These are phyloP conservation scores for Asterella californica DNA, from an alignment of 225 moss, liverwort and hornwort species.

Conservation along the genomic window DNA sequence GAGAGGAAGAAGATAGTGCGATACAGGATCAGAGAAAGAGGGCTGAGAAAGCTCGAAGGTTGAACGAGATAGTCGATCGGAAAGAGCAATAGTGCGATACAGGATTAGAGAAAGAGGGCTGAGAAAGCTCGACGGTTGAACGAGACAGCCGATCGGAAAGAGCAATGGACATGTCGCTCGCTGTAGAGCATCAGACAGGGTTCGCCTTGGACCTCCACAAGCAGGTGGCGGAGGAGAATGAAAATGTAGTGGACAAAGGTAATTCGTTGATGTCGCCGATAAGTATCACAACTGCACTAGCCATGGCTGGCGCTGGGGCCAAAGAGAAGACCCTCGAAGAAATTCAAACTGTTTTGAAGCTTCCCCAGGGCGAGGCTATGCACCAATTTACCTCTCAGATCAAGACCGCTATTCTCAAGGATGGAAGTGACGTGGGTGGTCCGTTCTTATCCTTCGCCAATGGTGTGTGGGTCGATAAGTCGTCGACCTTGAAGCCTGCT, in stretches of 20 bases:
- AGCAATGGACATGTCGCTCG: conserved; percentile 42
- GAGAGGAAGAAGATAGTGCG: too few species aligned
- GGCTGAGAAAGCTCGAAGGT: not conserved
- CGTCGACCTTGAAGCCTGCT: conserved; percentile 36
- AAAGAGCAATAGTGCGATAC: not conserved
- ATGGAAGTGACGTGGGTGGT: conserved; percentile 38
- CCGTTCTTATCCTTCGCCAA: conserved; percentile 40
- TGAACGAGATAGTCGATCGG: not conserved
- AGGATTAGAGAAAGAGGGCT: too few species aligned
- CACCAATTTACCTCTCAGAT: conserved; percentile 49
- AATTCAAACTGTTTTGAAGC: conserved; percentile 43
- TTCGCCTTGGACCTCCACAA: conserved; percentile 59
- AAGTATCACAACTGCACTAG: conserved; percentile 59
- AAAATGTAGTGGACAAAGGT: conserved; percentile 20
- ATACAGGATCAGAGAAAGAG: too few species aligned
- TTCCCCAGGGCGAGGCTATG: conserved; percentile 44
- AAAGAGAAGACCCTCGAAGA: conserved; percentile 59
- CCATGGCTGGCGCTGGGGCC: conserved; percentile 67
- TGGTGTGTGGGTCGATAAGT: conserved; percentile 51
- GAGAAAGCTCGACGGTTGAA: not conserved
- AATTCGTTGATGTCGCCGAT: conserved; percentile 71
- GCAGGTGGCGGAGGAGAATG: conserved; percentile 43
- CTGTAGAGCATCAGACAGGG: conserved; percentile 68
- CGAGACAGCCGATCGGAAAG: not conserved
- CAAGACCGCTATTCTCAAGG: conserved; percentile 34